Evolutionary conservation across 1,284 basidiomycete species (phyloP), one percentile per base, ranked within the genome.

Genomic region (Acaromyces ingoldii): DNA sequence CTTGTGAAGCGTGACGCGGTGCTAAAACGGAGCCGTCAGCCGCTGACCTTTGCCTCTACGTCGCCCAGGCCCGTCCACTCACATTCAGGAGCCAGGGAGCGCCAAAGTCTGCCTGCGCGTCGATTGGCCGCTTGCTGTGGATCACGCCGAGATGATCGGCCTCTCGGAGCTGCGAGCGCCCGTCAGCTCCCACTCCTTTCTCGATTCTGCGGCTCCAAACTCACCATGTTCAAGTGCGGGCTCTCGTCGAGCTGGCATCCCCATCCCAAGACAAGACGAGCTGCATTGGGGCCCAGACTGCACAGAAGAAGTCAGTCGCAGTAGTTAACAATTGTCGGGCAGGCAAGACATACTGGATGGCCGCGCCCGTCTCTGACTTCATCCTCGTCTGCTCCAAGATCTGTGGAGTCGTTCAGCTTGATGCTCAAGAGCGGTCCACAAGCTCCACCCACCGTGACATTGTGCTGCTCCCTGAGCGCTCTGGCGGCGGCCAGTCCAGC

Each of bases 1-100:
- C 21, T 62, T 58, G 49, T 75, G 74, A 9, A 76, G 55, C 34
- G 71, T 70, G 7, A 65, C 62, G 19, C 74, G 73, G 42, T 75
- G 73, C 38, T 40, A 19, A 13, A 34, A 13, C n/a, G 19, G 33
- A n/a, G n/a, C n/a, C n/a, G n/a, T n/a, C n/a, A n/a, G 33, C 13
- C 13, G 33, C 13, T 13, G 33, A n/a, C 13, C 13, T 34, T 13
- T 13, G 33, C 13, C 33, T 13, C n/a, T 34, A n/a, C n/a, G 13
- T 34, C 33, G 13, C 33, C 33, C 13, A 34, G 19, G 13, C 13
- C n/a, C 13, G 33, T 13, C 13, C 33, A 17, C 38, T 40, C 38
- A 40, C 38, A 47, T 67, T 72, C 24, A 74, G 57, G 9, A 71
- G 58, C 70, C 67, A 67, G 3, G 59, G 54, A 1, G 60, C 43